phyloP scores from a whole-genome alignment of 2,329 filamentous ascomycete genomes.

The Tolypocladium inflatum region DNA sequence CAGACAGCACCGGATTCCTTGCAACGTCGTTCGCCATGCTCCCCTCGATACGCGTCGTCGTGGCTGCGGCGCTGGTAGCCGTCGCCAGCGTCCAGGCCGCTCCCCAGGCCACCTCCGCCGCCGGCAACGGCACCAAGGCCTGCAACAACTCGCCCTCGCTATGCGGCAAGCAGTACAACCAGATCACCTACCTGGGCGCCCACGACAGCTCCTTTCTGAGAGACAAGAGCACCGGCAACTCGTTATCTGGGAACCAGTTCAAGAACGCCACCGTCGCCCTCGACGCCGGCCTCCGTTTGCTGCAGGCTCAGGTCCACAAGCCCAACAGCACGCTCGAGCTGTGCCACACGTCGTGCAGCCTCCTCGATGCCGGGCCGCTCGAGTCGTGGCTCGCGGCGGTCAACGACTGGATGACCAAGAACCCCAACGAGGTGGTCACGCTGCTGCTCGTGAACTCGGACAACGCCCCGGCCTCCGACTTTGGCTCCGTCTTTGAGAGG shows the following conservation, averaged over 20 bases:
- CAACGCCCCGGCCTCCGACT: conserved; percentile 41
- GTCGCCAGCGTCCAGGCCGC: conserved; percentile 13
- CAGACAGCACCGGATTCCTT: neutral
- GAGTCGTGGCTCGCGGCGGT: conserved; percentile 54
- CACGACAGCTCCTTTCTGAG: conserved; percentile 67
- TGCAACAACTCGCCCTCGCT: conserved; percentile 78
- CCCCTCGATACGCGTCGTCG: conserved; percentile 11
- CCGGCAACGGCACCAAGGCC: conserved; percentile 23
- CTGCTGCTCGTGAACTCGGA: conserved; percentile 65
- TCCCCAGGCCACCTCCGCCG: conserved; percentile 9
- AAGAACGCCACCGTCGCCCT: conserved; percentile 64
- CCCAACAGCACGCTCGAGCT: conserved; percentile 49
- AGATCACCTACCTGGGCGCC: conserved; percentile 69
- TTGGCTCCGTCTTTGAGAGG: conserved; percentile 43
- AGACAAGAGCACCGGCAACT: conserved; percentile 50
- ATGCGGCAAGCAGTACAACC: conserved; percentile 62
- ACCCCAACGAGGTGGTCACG: conserved; percentile 69
- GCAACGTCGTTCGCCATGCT: conserved; percentile 8
- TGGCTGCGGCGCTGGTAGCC: conserved; percentile 11
- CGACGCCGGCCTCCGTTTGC: conserved; percentile 59
- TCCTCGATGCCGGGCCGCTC: conserved; percentile 61
- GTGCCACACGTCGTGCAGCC: conserved; percentile 58
- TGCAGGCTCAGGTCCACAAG: conserved; percentile 64
- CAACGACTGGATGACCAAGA: conserved; percentile 57
- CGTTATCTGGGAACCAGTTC: conserved; percentile 62